A percentile compares a stretch with the other conserved stretches of the same genome.
These are phyloP conservation scores for Trametes sp. DNA, from an alignment of 1,284 basidiomycete species.

Conservation along the genomic window DNA sequence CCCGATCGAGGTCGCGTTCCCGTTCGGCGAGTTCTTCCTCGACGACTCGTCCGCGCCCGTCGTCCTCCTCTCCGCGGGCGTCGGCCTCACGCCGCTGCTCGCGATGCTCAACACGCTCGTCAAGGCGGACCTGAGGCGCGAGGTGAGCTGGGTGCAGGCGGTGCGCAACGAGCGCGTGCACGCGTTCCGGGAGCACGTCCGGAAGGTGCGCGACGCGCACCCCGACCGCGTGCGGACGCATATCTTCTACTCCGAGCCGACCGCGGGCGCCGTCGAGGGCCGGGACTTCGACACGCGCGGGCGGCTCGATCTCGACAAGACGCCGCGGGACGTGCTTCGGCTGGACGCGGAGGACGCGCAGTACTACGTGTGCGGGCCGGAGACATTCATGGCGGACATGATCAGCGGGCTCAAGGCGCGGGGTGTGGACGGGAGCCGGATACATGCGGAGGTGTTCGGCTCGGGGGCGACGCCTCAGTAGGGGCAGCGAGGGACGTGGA, in stretches of 20 bases:
- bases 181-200: constrained; percentile 33
- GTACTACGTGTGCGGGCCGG: constrained; percentile 40
- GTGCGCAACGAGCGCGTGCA: constrained; percentile 31
- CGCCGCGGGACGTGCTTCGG: constrained; percentile 22
- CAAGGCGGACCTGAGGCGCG: constrained; percentile 15
- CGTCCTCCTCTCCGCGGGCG: constrained; percentile 39
- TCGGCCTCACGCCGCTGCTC: constrained; percentile 37
- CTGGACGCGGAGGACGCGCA: constrained; percentile 30
- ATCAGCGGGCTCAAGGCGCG: constrained; percentile 25
- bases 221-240: constrained; percentile 23
- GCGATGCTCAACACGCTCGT: constrained; percentile 39
- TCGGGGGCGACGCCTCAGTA: constrained; percentile 29
- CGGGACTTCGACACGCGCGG: constrained; percentile 32
- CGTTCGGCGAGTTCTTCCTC: constrained; percentile 41
- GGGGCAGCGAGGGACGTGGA: neutral
- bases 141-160: constrained; percentile 37
- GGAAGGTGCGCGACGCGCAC: constrained; percentile 17
- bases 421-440: constrained; percentile 28
- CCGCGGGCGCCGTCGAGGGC: constrained; percentile 24
- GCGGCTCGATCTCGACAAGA: constrained; percentile 29
- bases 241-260: constrained; percentile 33
- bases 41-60: constrained; percentile 34
- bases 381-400: constrained; percentile 35
- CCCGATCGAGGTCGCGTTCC: constrained; percentile 33
- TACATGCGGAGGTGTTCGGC: constrained; percentile 37